phyloP scores from a whole-genome alignment of 2,329 filamentous ascomycete species.

The Myriangium duriaei region DNA sequence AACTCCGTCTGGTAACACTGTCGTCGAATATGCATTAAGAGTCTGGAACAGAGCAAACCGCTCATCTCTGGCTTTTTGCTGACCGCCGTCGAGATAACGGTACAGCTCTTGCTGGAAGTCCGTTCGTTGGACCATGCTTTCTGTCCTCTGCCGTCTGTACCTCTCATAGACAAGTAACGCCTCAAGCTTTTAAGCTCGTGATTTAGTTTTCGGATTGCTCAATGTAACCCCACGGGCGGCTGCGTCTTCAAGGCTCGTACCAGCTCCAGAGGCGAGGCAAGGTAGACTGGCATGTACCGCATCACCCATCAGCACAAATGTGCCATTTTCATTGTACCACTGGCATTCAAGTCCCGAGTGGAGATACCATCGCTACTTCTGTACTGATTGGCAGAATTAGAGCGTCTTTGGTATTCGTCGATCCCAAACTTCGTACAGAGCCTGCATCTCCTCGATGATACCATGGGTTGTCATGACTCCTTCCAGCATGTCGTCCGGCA shows the following conservation, averaged over 20 bases:
- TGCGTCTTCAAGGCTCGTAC: conserved; percentile 50
- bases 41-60: conserved; percentile 2
- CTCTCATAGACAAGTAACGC: conserved; percentile 41
- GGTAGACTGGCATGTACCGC: conserved; percentile 53
- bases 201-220: conserved; percentile 31
- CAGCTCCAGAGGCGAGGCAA: conserved; percentile 46
- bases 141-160: conserved; percentile 45
- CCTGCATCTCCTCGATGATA: conserved; percentile 47
- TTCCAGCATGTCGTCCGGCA: conserved; percentile 49
- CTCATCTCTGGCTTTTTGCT: conserved; percentile 31
- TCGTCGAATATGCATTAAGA: background rate
- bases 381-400: no score
- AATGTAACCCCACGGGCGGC: conserved; percentile 46
- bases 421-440: conserved; percentile 52
- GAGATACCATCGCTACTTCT: no score
- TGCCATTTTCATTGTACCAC: conserved; percentile 45
- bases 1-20: background rate
- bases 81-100: conserved; percentile 46
- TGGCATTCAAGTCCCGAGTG: no score
- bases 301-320: conserved; percentile 50
- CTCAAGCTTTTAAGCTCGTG: conserved; percentile 24
- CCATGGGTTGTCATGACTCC: conserved; percentile 41
- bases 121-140: conserved; percentile 46
- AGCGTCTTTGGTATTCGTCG: no score
- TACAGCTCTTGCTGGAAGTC: conserved; percentile 51